Base-by-base conservation (phyloP, 495 filamentous ascomycete species). In the Aspergillus nanangensis region DNA sequence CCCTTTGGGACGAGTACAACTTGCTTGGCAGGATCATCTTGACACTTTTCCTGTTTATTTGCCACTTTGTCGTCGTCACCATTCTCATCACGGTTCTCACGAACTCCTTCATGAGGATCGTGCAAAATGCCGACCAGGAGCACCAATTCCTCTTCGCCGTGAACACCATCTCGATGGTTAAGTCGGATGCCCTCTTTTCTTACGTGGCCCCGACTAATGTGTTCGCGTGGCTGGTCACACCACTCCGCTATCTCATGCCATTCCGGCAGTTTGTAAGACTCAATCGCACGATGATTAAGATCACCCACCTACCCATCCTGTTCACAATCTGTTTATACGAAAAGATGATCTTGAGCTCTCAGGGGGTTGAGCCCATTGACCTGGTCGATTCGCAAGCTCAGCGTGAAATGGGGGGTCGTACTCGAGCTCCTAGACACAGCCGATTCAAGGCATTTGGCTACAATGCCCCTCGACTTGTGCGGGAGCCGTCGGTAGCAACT, bases 101-200 rank as follows among this genome's bases (percentile, higher is more conserved):
- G 1, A 96, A 95, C 61, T 91, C 87, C 14, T 96, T 94, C 70
- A 92, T 93, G 86, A 82, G 85, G 1, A 88, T 96, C 56, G 88
- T 90, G 19, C 87, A 89, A 17, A 96, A 95, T 58, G 88, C 89
- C 7, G 86, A 90, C 44, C 82, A 95, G 58, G 90, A 95, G 64
- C 89, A 95, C 62, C 89, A 94, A 69, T 96, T 95, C 56, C 68
- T 95, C 3, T 94, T 96, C 60, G 88, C 92, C 5, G 86, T 96
- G 61, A 95, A 95, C 52, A 90, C 89, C 5, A 90, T 95, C 29
- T 93, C 90, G 3, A 88, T 96, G 86, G 91, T 96, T 41, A 96
- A 97, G 58, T 94, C 89, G 17, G 90, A 96, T 58, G 86, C 88
- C 0, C 71, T 96, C 0, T 96, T 96, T 69, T 91, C 88, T 11